Evolutionary conservation across 768 basidiomycete species (phyloP).

Genomic region (Lactarius deliciosus): DNA sequence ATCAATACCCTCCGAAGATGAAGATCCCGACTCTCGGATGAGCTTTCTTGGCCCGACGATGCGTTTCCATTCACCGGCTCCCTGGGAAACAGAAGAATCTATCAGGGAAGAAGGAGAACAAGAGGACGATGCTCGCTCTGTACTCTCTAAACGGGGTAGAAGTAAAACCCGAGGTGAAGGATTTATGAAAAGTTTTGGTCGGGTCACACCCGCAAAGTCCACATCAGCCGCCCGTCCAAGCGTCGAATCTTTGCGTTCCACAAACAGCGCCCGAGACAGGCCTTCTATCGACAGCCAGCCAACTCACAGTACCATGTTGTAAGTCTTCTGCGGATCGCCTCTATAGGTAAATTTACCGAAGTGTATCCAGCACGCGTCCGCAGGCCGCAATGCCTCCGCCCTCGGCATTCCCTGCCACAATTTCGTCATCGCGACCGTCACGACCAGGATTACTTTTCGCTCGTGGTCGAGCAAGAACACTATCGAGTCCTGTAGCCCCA

Average conservation of each 20-base stretch:
- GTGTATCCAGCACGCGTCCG: conserved; percentile 49
- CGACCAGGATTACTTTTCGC: conserved; percentile 48
- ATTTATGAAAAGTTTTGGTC: conserved; percentile 47
- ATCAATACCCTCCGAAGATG: conserved; percentile 41
- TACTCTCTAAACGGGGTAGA: conserved; percentile 34
- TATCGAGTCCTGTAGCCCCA: conserved; percentile 29
- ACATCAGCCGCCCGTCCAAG: conserved; percentile 54
- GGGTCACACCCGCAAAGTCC: conserved; percentile 36
- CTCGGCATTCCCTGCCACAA: conserved; percentile 42
- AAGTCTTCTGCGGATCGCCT: conserved; percentile 35
- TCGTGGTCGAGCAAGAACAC: conserved; percentile 39
- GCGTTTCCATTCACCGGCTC: conserved; percentile 76
- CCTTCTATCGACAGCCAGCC: conserved; percentile 56
- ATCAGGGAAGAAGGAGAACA: conserved; percentile 49
- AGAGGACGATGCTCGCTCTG: conserved; percentile 40
- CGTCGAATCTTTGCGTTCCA: conserved; percentile 58
- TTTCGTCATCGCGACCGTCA: conserved; percentile 36
- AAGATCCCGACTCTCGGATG: conserved; percentile 51
- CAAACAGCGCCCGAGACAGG: conserved; percentile 43
- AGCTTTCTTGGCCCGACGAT: conserved; percentile 82
- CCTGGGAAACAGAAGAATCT: conserved; percentile 69
- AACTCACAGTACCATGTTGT: conserved; percentile 60
- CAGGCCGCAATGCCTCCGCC: conserved; percentile 61
- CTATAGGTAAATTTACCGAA: conserved; percentile 16
- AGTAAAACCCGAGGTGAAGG: conserved; percentile 37